Conservation (phyloP, 2,329 filamentous ascomycete species). For the Monilinia laxa region DNA sequence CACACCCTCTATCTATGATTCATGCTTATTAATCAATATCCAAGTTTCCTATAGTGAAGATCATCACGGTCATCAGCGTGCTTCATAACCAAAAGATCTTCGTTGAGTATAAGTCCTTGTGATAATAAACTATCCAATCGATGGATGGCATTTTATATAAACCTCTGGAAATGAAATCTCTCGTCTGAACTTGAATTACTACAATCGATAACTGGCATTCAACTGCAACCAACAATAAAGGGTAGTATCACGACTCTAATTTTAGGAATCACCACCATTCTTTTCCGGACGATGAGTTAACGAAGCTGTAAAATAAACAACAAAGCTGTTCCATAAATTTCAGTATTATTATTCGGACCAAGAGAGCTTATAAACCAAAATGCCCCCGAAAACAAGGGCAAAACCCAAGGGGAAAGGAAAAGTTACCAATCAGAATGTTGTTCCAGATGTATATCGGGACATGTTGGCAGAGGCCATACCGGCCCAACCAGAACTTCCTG, state of each 20-base stretch:
- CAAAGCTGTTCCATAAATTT: neutral
- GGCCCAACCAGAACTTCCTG: conserved; percentile 36
- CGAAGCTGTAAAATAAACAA: neutral
- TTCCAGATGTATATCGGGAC: conserved; percentile 48
- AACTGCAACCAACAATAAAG: neutral
- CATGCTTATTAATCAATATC: conserved; percentile 12
- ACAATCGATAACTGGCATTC: neutral
- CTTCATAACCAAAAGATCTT: neutral
- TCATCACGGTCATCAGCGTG: neutral
- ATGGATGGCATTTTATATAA: neutral
- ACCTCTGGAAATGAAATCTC: neutral
- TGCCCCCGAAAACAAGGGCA: conserved; percentile 29
- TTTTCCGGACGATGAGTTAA: neutral
- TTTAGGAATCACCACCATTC: neutral
- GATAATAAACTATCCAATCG: neutral
- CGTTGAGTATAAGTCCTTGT: neutral
- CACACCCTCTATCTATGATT: neutral
- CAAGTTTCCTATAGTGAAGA: neutral
- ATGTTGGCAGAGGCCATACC: conserved; percentile 46
- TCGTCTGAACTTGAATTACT: no score
- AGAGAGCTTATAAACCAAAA: conserved; percentile 8
- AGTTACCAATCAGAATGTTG: conserved; percentile 25
- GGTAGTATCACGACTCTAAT: no score
- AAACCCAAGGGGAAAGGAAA: conserved; percentile 28
- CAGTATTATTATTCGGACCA: neutral